Evolutionary conservation across 306 rosid species (phyloP).

Genomic region (Lathyrus tuberosus): DNA sequence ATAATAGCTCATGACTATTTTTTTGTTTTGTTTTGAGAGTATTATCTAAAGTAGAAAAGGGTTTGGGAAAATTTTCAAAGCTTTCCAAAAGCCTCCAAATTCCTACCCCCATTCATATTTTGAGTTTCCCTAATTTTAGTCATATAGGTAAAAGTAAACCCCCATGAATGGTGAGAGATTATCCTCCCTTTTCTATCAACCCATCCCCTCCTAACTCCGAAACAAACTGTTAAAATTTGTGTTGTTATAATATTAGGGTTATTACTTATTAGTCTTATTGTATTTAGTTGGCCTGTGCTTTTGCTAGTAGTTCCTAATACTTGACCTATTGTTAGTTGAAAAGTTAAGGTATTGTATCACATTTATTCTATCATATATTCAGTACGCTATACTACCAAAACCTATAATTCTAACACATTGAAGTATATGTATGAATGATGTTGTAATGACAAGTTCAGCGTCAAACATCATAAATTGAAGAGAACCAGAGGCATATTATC

Average conservation of each 20-base stretch:
- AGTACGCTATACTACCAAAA: slow-evolving; percentile 19
- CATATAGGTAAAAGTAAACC: not conserved
- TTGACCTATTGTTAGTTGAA: slow-evolving; percentile 17
- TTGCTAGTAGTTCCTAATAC: slow-evolving; percentile 8
- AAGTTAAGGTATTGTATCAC: slow-evolving; percentile 1
- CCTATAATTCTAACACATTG: not conserved
- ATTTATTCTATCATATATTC: not conserved
- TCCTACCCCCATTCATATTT: not conserved
- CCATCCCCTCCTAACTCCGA: not conserved
- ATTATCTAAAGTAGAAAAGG: slow-evolving; percentile 4
- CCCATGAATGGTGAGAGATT: slow-evolving; percentile 1
- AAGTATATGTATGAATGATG: not conserved
- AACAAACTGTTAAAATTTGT: not conserved
- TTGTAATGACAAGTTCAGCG: slow-evolving; percentile 16
- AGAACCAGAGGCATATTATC: slow-evolving; percentile 27
- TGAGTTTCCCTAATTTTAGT: not conserved
- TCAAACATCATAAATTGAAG: slow-evolving; percentile 16
- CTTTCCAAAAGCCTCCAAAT: not conserved
- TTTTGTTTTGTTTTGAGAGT: not conserved
- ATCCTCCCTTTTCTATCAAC: slow-evolving; percentile 4
- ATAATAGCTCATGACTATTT: not conserved
- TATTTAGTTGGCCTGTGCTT: not conserved
- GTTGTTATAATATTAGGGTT: slow-evolving; percentile 18
- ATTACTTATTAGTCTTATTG: slow-evolving; percentile 10
- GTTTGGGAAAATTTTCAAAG: slow-evolving; percentile 4